phyloP scores from a whole-genome alignment of 2,329 filamentous ascomycete species.

The Cladosporium sp. region DNA sequence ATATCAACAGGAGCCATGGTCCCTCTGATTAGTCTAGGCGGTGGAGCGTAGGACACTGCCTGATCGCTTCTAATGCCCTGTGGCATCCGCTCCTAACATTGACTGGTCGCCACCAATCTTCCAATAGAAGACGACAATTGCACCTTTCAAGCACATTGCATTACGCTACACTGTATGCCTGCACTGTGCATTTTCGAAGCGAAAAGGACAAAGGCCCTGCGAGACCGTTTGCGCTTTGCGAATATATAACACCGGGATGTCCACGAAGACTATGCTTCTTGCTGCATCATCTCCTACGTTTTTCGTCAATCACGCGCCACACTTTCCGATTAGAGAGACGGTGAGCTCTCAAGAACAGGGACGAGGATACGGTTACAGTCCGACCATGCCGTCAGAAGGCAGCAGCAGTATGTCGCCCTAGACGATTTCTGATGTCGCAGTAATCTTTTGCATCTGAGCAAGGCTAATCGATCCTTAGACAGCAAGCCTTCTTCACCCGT shows the following conservation, averaged over 20 bases:
- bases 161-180: constrained; percentile 15
- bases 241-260: constrained; percentile 6
- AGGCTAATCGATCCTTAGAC: constrained; percentile 15
- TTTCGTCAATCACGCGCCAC: background rate
- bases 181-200: constrained; percentile 9
- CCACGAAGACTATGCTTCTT: background rate
- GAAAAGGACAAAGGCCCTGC: constrained; percentile 19
- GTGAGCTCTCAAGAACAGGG: background rate
- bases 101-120: constrained; percentile 26
- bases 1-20: constrained; percentile 11
- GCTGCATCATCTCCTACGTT: background rate
- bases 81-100: constrained; percentile 24
- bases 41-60: constrained; percentile 8
- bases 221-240: background rate
- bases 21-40: constrained; percentile 4
- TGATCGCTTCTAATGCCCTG: constrained; percentile 18
- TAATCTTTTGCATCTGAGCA: background rate
- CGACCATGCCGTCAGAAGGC: constrained; percentile 5
- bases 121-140: constrained; percentile 25
- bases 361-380: background rate
- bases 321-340: background rate
- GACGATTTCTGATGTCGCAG: background rate
- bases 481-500: constrained; percentile 21
- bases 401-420: constrained; percentile 2
- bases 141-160: constrained; percentile 19